These are phyloP conservation scores for Orobanche coerulescens DNA, from an alignment of 257 asterid species.

Conservation along the genomic window DNA sequence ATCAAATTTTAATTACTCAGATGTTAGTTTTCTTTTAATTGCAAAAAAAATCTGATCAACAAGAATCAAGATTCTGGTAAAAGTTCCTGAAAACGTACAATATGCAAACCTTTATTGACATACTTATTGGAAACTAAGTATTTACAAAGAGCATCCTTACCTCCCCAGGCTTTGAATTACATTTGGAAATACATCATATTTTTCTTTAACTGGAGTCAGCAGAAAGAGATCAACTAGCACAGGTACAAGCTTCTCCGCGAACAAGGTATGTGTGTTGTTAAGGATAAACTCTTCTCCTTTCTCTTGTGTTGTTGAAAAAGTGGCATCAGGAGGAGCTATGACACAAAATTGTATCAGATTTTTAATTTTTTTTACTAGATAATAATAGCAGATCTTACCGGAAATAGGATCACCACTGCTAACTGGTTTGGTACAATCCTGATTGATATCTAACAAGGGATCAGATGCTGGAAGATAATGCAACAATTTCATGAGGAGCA, in stretches of 20 bases:
- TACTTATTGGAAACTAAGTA: conserved; percentile 2
- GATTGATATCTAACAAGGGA: conserved; percentile 42
- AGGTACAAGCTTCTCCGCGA: conserved; percentile 81
- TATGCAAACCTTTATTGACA: background rate
- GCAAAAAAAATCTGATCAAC: conserved; percentile 4
- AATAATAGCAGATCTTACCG: conserved; percentile 25
- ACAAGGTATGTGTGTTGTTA: conserved; percentile 40
- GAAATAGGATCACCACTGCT: conserved; percentile 28
- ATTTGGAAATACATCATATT: conserved; percentile 51
- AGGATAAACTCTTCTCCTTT: conserved; percentile 33
- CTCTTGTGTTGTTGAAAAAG: conserved; percentile 32
- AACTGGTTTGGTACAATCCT: conserved; percentile 31
- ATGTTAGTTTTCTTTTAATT: background rate
- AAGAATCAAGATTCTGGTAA: conserved; percentile 1
- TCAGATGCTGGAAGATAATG: conserved; percentile 72
- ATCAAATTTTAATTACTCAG: background rate
- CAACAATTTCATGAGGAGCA: conserved; percentile 54
- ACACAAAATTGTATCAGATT: conserved; percentile 18
- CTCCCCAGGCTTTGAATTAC: conserved; percentile 86
- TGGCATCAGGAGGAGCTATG: conserved; percentile 32
- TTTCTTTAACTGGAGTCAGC: conserved; percentile 69
- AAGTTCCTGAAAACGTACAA: conserved; percentile 1
- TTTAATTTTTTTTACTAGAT: conserved; percentile 14
- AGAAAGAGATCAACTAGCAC: conserved; percentile 66
- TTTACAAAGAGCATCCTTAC: conserved; percentile 36